phyloP scores from a whole-genome alignment of 768 basidiomycete genomes.

The Termitomyces bulborhizus region DNA sequence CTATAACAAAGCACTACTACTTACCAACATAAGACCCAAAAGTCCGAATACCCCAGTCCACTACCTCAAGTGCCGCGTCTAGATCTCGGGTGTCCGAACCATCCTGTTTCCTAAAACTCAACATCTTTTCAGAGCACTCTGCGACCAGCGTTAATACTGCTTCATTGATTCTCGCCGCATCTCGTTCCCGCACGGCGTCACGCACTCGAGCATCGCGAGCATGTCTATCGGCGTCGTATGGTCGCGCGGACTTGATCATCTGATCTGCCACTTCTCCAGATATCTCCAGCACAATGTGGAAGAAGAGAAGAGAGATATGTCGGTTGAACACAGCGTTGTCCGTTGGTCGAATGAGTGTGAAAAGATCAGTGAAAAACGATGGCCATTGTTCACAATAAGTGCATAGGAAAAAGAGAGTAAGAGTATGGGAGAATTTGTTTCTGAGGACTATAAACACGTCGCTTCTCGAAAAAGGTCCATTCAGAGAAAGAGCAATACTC shows the following conservation, averaged over 20 bases:
- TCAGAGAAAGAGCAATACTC: slow-evolving; percentile 27
- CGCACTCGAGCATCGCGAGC: slow-evolving; percentile 79
- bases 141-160: slow-evolving; percentile 80
- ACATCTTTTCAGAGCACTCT: slow-evolving; percentile 60
- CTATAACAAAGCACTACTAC: slow-evolving; percentile 25
- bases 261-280: slow-evolving; percentile 97
- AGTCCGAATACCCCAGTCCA: slow-evolving; percentile 89
- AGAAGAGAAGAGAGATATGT: slow-evolving; percentile 82
- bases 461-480: slow-evolving; percentile 8
- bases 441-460: slow-evolving; percentile 56
- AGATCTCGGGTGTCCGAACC: slow-evolving; percentile 43
- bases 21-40: slow-evolving; percentile 91
- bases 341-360: slow-evolving; percentile 62
- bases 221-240: slow-evolving; percentile 65
- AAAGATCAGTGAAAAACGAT: slow-evolving; percentile 73
- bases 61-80: slow-evolving; percentile 63
- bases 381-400: slow-evolving; percentile 86
- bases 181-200: slow-evolving; percentile 85
- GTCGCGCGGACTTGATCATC: slow-evolving; percentile 81
- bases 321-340: slow-evolving; percentile 67
- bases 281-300: slow-evolving; percentile 90
- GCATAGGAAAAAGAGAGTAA: slow-evolving; percentile 84
- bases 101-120: slow-evolving; percentile 41
- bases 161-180: slow-evolving; percentile 81
- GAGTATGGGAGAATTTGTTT: slow-evolving; percentile 92